Evolutionary conservation across 106 monocot genomes (phyloP).

Genomic region (Alisma plantagoaquatica): DNA sequence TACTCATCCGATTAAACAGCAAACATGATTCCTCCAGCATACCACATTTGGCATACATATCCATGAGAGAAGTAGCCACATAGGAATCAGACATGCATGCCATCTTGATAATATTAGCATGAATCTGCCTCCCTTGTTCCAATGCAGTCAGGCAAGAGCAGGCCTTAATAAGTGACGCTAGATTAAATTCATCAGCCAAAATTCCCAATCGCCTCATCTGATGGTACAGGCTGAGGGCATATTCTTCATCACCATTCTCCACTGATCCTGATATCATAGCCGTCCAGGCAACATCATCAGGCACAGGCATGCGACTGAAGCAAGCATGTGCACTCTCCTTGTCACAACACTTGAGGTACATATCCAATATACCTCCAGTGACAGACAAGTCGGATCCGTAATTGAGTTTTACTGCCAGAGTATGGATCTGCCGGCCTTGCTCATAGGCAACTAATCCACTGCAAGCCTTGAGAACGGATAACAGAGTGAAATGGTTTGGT

Average conservation of each 20-base stretch:
- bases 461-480: conserved; percentile 61
- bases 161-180: conserved; percentile 54
- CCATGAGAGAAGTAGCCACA: conserved; percentile 52
- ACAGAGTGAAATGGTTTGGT: conserved; percentile 35
- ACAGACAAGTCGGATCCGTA: conserved; percentile 46
- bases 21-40: conserved; percentile 44
- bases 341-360: conserved; percentile 62
- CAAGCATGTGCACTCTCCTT: conserved; percentile 20
- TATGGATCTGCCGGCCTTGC: conserved; percentile 55
- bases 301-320: conserved; percentile 39
- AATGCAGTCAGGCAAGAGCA: conserved; percentile 48
- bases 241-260: conserved; percentile 50
- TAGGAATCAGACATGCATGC: conserved; percentile 33
- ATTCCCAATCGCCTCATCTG: conserved; percentile 37
- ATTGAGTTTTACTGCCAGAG: conserved; percentile 39
- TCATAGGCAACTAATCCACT: conserved; percentile 23
- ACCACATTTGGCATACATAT: conserved; percentile 86
- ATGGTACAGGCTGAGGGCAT: conserved; percentile 34
- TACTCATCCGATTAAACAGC: conserved; percentile 34
- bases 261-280: conserved; percentile 56
- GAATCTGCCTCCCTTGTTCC: conserved; percentile 52
- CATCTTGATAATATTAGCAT: conserved; percentile 51
- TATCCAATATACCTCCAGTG: conserved; percentile 37
- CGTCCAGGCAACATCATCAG: conserved; percentile 79
- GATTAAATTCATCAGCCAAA: conserved; percentile 40